Evolutionary conservation across 192 early-diverging fungal genomes (phyloP).

Genomic region (Backusella tuberculispora): DNA sequence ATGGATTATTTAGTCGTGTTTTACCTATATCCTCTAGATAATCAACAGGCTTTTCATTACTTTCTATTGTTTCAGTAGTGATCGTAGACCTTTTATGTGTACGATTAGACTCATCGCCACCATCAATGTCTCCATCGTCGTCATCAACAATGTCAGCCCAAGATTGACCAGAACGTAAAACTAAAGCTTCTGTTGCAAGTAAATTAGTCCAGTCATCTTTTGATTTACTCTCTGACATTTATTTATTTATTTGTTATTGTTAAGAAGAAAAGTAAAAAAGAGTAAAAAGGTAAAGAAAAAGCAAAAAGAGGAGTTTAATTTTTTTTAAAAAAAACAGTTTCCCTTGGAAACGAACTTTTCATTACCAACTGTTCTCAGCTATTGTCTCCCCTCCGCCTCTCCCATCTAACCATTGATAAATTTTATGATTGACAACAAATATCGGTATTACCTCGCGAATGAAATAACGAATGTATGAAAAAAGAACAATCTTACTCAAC

Average conservation of each 20-base stretch:
- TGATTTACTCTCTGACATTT: background rate
- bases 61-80: background rate
- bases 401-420: conserved; percentile 89
- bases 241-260: background rate
- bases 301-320: background rate
- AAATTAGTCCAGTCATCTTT: conserved; percentile 1
- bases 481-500: conserved; percentile 85
- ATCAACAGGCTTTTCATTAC: background rate
- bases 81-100: background rate
- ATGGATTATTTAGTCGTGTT: background rate
- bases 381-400: conserved; percentile 48
- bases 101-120: background rate
- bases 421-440: conserved; percentile 89
- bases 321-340: too few species aligned
- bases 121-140: background rate
- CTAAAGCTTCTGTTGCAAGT: background rate
- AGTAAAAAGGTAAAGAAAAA: background rate
- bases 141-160: conserved; percentile 21
- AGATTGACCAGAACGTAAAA: background rate
- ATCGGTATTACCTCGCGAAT: conserved; percentile 90
- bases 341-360: conserved; percentile 31
- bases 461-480: conserved; percentile 89
- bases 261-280: too few species aligned
- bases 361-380: conserved; percentile 72
- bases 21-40: conserved; percentile 12